These are phyloP conservation scores for Cordyceps cicadae DNA, from an alignment of 2,329 filamentous ascomycete genomes.

Conservation along the genomic window DNA sequence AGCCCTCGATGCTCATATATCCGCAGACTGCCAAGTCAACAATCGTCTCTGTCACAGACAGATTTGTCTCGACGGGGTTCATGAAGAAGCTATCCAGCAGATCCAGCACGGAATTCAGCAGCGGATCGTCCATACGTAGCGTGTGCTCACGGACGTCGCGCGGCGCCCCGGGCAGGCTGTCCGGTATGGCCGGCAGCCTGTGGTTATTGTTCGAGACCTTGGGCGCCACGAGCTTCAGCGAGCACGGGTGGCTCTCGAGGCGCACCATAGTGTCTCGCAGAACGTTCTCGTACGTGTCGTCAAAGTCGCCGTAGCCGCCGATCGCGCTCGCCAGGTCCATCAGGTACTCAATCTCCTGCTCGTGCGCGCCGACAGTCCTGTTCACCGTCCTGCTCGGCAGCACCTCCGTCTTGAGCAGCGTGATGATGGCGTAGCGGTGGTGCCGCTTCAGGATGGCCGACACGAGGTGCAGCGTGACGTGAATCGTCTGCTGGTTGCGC, in stretches of 20 bases:
- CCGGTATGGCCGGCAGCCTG: slow-evolving; percentile 45
- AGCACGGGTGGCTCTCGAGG: slow-evolving; percentile 67
- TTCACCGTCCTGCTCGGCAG: slow-evolving; percentile 44
- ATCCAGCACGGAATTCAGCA: slow-evolving; percentile 58
- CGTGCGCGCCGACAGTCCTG: slow-evolving; percentile 65
- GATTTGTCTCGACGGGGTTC: slow-evolving; percentile 85
- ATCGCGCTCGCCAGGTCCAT: slow-evolving; percentile 60
- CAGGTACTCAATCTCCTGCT: slow-evolving; percentile 65
- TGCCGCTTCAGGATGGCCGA: slow-evolving; percentile 81
- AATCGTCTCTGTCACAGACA: slow-evolving; percentile 76
- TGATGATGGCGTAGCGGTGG: slow-evolving; percentile 75
- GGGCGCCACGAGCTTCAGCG: slow-evolving; percentile 57
- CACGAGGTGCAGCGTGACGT: slow-evolving; percentile 79
- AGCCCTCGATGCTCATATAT: slow-evolving; percentile 79
- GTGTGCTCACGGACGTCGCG: slow-evolving; percentile 53
- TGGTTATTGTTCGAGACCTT: slow-evolving; percentile 48
- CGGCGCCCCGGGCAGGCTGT: slow-evolving; percentile 53
- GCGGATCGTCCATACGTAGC: slow-evolving; percentile 53
- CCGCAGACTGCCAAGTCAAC: slow-evolving; percentile 78
- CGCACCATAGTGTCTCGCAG: slow-evolving; percentile 62
- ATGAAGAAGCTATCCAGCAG: slow-evolving; percentile 74
- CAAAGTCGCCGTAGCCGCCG: slow-evolving; percentile 60
- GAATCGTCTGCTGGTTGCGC: slow-evolving; percentile 77
- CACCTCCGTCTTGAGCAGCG: slow-evolving; percentile 60
- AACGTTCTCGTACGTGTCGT: slow-evolving; percentile 64